These are phyloP conservation scores for Saccharomycopsis lassenensis DNA, from an alignment of 805 yeast species.

Conservation along the genomic window DNA sequence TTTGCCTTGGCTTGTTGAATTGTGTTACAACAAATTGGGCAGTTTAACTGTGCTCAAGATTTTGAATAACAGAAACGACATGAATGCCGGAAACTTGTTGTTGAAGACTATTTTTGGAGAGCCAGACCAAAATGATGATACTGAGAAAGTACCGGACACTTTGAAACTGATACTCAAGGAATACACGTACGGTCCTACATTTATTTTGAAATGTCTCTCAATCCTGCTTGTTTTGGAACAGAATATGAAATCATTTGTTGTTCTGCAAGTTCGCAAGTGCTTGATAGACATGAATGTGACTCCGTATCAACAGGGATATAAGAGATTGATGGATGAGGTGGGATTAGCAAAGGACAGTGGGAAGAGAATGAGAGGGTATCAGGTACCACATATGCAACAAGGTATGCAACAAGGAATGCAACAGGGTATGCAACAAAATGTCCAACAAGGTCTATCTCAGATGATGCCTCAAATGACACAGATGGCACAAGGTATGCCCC, in stretches of 20 bases:
- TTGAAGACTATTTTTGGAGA: constrained; percentile 56
- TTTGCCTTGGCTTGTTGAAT: constrained; percentile 45
- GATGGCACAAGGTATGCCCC: neutral
- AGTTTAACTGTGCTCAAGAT: constrained; percentile 73
- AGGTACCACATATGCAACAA: neutral
- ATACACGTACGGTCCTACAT: constrained; percentile 58
- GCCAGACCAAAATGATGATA: constrained; percentile 16
- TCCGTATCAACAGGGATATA: constrained; percentile 53
- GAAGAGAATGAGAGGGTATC: neutral
- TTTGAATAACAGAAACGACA: constrained; percentile 56
- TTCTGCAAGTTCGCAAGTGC: constrained; percentile 50
- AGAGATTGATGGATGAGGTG: constrained; percentile 84
- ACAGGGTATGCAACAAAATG: neutral
- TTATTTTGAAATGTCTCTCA: constrained; percentile 68
- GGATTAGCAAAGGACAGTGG: constrained; percentile 36
- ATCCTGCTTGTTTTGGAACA: constrained; percentile 52
- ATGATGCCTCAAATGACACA: neutral
- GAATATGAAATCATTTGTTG: constrained; percentile 44
- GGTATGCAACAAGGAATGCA: neutral
- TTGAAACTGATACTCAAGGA: constrained; percentile 58
- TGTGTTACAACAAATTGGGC: constrained; percentile 78
- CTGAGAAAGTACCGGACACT: constrained; percentile 22
- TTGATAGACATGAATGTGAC: constrained; percentile 47
- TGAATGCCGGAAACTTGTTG: constrained; percentile 47
- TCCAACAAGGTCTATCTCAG: neutral